phyloP scores from a whole-genome alignment of 305 asterid species.

The Solanum hybrid region DNA sequence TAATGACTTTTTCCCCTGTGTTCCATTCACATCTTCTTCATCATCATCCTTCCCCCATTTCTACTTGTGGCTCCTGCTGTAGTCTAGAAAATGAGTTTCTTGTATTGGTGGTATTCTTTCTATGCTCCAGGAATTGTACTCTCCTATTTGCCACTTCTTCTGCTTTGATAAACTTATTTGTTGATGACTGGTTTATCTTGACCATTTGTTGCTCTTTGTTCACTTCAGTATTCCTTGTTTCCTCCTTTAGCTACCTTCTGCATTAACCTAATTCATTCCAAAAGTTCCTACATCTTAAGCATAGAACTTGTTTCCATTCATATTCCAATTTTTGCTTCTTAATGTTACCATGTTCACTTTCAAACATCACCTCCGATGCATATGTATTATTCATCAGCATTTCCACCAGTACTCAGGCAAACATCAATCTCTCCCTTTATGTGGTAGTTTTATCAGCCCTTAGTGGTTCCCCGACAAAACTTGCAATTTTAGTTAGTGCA shows the following conservation, averaged over 20 bases:
- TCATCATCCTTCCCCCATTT: too few relatives aligned
- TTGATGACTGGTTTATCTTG: not conserved
- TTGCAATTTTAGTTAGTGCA: not conserved
- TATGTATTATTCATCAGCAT: not conserved
- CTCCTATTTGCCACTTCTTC: not conserved
- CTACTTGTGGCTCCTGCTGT: not conserved
- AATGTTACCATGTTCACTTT: not conserved
- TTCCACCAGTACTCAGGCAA: not conserved
- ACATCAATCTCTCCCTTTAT: not conserved
- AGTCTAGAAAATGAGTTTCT: not conserved
- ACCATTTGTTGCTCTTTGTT: too few relatives aligned
- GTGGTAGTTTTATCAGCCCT: not conserved
- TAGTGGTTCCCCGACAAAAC: not conserved
- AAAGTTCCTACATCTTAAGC: not conserved
- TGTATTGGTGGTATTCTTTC: not conserved
- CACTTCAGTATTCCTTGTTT: not conserved
- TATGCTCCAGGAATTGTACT: not conserved
- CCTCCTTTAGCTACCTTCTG: not conserved
- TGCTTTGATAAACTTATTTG: not conserved
- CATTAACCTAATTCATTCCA: not conserved
- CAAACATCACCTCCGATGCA: not conserved
- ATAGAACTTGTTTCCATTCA: not conserved
- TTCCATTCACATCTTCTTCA: not conserved
- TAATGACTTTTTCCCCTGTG: not conserved
- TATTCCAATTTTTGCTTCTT: not conserved